Percentiles rank a stretch among this genome's conserved stretches.
phyloP scores from a whole-genome alignment of 2,329 filamentous ascomycete genomes.

The Coccinonectria pachysandricola region DNA sequence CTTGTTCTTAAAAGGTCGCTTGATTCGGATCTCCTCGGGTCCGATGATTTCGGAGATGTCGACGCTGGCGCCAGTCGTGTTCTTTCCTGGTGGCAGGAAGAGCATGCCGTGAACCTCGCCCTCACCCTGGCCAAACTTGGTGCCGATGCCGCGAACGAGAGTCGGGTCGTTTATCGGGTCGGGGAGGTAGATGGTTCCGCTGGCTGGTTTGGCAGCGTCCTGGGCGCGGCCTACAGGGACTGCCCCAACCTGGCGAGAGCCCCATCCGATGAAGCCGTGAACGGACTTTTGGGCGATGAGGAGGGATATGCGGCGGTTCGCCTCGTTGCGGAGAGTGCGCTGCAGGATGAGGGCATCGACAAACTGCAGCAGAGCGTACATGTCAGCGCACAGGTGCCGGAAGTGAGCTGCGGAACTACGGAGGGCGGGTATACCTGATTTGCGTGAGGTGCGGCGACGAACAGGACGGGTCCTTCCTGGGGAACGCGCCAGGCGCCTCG shows the following conservation, averaged over 20 bases:
- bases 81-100: constrained; percentile 76
- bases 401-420: not conserved
- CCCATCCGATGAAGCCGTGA: constrained; percentile 81
- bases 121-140: constrained; percentile 64
- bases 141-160: constrained; percentile 67
- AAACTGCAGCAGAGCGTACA: constrained; percentile 49
- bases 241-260: constrained; percentile 74
- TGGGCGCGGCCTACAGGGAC: constrained; percentile 90
- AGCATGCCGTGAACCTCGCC: constrained; percentile 73
- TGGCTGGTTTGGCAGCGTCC: constrained; percentile 71
- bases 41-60: constrained; percentile 76
- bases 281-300: constrained; percentile 95
- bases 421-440: constrained; percentile 58
- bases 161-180: constrained; percentile 79
- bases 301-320: constrained; percentile 79
- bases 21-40: constrained; percentile 71
- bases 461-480: constrained; percentile 76
- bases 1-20: constrained; percentile 74
- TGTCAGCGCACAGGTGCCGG: constrained; percentile 7
- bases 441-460: constrained; percentile 92
- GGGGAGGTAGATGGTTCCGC: constrained; percentile 77
- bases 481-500: constrained; percentile 93
- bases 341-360: constrained; percentile 92
- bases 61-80: constrained; percentile 62
- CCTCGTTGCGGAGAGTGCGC: constrained; percentile 78